Evolutionary conservation across 495 filamentous ascomycete species (phyloP).

Genomic region (Xylaria sp.): DNA sequence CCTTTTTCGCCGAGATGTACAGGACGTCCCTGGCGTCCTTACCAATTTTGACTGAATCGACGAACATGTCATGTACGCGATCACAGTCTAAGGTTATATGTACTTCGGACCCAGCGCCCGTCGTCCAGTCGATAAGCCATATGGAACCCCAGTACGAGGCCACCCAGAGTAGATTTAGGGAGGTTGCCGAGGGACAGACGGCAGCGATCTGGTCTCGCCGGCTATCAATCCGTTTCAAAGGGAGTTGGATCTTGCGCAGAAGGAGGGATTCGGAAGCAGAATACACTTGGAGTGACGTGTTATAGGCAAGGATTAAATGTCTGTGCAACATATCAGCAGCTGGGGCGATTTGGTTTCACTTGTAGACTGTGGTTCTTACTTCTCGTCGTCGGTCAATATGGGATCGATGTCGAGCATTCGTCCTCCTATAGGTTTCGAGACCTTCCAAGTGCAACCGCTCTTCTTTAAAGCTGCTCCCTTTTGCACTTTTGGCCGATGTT

Average conservation of each 20-base stretch:
- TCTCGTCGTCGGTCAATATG: constrained; percentile 78
- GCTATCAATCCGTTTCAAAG: constrained; percentile 27
- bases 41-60: constrained; percentile 49
- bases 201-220: constrained; percentile 54
- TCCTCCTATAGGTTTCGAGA: constrained; percentile 70
- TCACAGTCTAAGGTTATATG: constrained; percentile 39
- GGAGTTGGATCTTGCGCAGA: constrained; percentile 64
- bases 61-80: constrained; percentile 46
- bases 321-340: constrained; percentile 53
- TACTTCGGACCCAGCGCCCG: constrained; percentile 56
- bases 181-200: constrained; percentile 64
- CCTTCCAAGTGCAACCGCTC: constrained; percentile 54
- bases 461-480: neutral
- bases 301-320: constrained; percentile 69
- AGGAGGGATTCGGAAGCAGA: constrained; percentile 81
- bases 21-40: constrained; percentile 50
- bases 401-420: constrained; percentile 77
- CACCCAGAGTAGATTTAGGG: constrained; percentile 70
- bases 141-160: constrained; percentile 70
- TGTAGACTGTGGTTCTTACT: constrained; percentile 58
- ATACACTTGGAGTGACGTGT: constrained; percentile 76
- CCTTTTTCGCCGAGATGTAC: constrained; percentile 45
- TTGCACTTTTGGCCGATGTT: constrained; percentile 3
- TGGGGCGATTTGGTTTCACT: neutral
- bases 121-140: constrained; percentile 78